Base-by-base conservation (phyloP, 2,329 filamentous ascomycete genomes). In the Parafenestella ontariensis region DNA sequence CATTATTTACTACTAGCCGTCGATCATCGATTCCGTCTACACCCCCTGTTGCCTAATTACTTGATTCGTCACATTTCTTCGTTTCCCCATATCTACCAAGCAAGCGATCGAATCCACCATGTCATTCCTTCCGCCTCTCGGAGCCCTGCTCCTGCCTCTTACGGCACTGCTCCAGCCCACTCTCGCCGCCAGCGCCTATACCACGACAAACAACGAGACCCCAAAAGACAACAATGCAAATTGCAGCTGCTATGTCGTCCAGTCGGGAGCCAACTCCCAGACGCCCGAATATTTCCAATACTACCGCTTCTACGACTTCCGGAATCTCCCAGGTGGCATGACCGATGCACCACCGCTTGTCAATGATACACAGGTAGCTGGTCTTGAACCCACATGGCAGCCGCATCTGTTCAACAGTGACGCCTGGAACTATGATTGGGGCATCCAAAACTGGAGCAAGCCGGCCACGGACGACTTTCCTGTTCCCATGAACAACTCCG, bases 301-400 rank as follows among this genome's bases (percentile, higher is more conserved):
- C 66, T 79, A 83, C 72, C 77, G 76, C 46, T 79, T 83, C 65
- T 83, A 77, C 72, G 81, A 83, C 66, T 83, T 83, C 59, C 79
- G 81, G 23, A 70, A 75, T 34, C 70, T 82, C 7, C 61, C 55
- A 15, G 65, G 61, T 43, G 70, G 72, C 40, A 68, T 68, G 42
- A 58, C 52, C 46, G 53, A 48, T 9, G 58, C 62, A 3, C 68
- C 72, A 9, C 67, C 69, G 29, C 45, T 65, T 23, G 53, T 72
- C 37, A 68, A 66, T 48, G 52, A 70, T 15, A 63, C 62, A 2
- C 58, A 69, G 46, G 53, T 59, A 8, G 52, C 59, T 7, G 66
- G 64, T 17, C 13, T 55, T 4, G 54, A 64, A 17, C 42, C 63
- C 11, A 63, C 69, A 28, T 70, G 76, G 46, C 65, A 76, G 1